Conservation (phyloP, 345 rosid species). For the Pseudoturritis turrita region DNA sequence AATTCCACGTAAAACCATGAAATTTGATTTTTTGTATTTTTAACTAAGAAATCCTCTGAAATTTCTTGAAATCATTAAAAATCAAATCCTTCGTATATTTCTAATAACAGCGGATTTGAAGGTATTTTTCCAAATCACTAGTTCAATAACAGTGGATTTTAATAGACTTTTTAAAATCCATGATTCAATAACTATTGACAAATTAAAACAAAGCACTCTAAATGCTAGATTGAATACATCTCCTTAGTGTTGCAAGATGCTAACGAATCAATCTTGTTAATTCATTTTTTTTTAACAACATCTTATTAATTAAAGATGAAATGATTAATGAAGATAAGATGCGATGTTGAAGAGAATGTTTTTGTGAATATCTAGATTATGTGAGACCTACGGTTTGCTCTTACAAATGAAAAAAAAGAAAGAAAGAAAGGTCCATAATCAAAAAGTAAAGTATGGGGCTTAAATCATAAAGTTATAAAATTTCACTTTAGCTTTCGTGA, state of each 20-base stretch:
- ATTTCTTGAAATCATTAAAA: too few species aligned
- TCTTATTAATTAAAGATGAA: not conserved
- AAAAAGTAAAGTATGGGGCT: constrained; percentile 12
- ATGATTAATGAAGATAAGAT: constrained; percentile 1
- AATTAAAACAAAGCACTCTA: too few species aligned
- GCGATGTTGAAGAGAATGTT: not conserved
- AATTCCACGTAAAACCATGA: too few species aligned
- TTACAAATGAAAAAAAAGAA: not conserved
- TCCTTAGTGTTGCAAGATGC: not conserved
- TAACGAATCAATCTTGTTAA: not conserved
- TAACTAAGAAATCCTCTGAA: too few species aligned
- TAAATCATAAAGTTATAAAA: constrained; percentile 1
- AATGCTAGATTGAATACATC: too few species aligned
- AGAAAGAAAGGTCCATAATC: not conserved
- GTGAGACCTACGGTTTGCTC: constrained; percentile 26
- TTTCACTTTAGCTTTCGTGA: constrained; percentile 11
- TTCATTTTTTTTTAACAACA: not conserved
- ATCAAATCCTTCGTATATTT: too few species aligned
- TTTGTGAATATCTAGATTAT: constrained; percentile 13
- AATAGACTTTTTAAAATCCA: too few species aligned
- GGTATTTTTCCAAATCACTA: too few species aligned
- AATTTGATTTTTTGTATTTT: too few species aligned
- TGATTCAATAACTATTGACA: too few species aligned
- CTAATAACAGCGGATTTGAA: too few species aligned
- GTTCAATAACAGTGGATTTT: too few species aligned